A percentile compares a stretch with the other conserved stretches of the same genome.
Evolutionary conservation across 805 yeast genomes (phyloP).

Genomic region (Tetrapisispora namnaoensis): DNA sequence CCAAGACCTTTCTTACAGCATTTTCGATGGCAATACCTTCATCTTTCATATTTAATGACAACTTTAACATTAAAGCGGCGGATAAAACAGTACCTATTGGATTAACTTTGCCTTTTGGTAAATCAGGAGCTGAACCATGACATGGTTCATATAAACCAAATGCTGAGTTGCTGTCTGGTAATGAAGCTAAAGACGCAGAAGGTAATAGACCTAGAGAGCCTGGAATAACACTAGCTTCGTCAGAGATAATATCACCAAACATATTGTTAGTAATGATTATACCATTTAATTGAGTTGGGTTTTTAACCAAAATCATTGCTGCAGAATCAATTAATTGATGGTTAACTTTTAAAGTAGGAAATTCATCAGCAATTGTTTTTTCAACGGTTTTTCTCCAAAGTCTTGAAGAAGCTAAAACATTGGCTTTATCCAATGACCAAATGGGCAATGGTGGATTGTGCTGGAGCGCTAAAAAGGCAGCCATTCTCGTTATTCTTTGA

Average conservation of each 20-base stretch:
- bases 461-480: constrained; percentile 92
- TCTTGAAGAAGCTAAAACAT: constrained; percentile 91
- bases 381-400: constrained; percentile 93
- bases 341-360: constrained; percentile 78
- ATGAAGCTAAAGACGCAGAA: constrained; percentile 88
- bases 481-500: constrained; percentile 94
- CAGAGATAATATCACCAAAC: constrained; percentile 98
- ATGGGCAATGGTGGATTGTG: constrained; percentile 88
- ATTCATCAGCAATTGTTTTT: constrained; percentile 73
- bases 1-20: constrained; percentile 79
- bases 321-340: constrained; percentile 98
- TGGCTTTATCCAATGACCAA: constrained; percentile 96
- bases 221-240: constrained; percentile 96
- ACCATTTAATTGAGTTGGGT: constrained; percentile 88
- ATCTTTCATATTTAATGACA: constrained; percentile 70
- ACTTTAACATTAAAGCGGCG: constrained; percentile 93
- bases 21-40: constrained; percentile 84
- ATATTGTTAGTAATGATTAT: constrained; percentile 86
- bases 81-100: constrained; percentile 93
- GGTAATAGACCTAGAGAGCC: constrained; percentile 95
- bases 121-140: constrained; percentile 97
- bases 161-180: constrained; percentile 89
- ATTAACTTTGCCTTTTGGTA: constrained; percentile 77
- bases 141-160: constrained; percentile 97
- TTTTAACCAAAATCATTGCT: constrained; percentile 92